These are phyloP conservation scores for Fragaria vesca DNA, from an alignment of 306 rosid genomes.

Conservation along the genomic window DNA sequence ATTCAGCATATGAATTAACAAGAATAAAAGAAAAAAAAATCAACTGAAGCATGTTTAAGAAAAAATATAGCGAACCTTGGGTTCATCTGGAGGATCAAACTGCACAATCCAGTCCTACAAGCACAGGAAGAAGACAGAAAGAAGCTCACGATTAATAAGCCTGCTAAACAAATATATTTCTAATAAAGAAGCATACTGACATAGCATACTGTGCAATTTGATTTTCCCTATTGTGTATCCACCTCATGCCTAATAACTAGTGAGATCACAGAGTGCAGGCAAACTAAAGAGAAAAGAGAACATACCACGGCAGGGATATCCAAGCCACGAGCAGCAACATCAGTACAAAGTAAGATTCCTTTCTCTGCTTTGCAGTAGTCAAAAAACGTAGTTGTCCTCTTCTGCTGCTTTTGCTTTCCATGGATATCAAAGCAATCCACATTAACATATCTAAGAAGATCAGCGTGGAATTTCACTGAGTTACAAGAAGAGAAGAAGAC, in stretches of 20 bases:
- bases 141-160: neutral
- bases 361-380: constrained; percentile 79
- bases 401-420: constrained; percentile 92
- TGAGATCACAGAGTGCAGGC: neutral
- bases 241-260: neutral
- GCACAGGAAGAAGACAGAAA: constrained; percentile 15
- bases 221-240: neutral
- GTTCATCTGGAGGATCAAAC: constrained; percentile 98
- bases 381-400: constrained; percentile 75
- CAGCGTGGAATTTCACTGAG: constrained; percentile 88
- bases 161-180: neutral
- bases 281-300: constrained; percentile 5
- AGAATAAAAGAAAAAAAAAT: neutral
- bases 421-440: constrained; percentile 79
- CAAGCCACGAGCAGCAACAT: constrained; percentile 97
- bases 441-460: constrained; percentile 67
- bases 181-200: neutral
- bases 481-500: constrained; percentile 97
- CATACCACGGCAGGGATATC: constrained; percentile 87
- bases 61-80: constrained; percentile 54
- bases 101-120: constrained; percentile 99
- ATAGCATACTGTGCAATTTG: neutral
- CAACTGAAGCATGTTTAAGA: neutral
- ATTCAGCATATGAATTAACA: constrained; percentile 17
- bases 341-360: constrained; percentile 93